These are phyloP conservation scores for Epichloe glyceriae DNA, from an alignment of 2,329 filamentous ascomycete species.

Conservation along the genomic window DNA sequence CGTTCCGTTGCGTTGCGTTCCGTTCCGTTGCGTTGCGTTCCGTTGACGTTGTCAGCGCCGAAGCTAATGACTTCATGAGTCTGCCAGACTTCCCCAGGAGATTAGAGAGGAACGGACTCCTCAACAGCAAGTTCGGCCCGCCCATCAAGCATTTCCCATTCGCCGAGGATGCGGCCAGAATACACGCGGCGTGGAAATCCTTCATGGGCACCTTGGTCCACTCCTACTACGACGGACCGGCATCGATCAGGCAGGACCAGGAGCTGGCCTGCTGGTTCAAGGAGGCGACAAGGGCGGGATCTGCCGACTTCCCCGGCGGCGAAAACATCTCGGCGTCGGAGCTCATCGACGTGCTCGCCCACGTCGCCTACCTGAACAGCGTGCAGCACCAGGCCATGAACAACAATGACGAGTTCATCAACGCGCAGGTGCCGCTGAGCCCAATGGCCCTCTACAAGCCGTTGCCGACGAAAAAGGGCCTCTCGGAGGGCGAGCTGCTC, in stretches of 20 bases:
- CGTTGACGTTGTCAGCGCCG: slow-evolving; percentile 3
- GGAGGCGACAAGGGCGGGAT: slow-evolving; percentile 25
- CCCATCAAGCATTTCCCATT: slow-evolving; percentile 29
- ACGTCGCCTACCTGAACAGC: slow-evolving; percentile 16
- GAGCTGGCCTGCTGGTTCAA: slow-evolving; percentile 32
- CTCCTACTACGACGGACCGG: slow-evolving; percentile 27
- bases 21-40: not conserved
- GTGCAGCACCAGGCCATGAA: slow-evolving; percentile 28
- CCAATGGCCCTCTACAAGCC: slow-evolving; percentile 27
- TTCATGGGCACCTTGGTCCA: slow-evolving; percentile 30
- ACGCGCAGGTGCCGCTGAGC: slow-evolving; percentile 27
- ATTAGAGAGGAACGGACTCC: slow-evolving; percentile 26
- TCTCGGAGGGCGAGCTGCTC: slow-evolving; percentile 17
- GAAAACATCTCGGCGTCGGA: slow-evolving; percentile 10
- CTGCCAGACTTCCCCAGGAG: slow-evolving; percentile 25
- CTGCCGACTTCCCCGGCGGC: slow-evolving; percentile 27
- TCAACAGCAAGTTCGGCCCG: slow-evolving; percentile 22
- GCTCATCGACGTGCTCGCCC: slow-evolving; percentile 29
- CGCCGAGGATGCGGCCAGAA: slow-evolving; percentile 26
- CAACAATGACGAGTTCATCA: slow-evolving; percentile 25
- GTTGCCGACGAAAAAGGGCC: slow-evolving; percentile 26
- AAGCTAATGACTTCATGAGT: slow-evolving; percentile 21
- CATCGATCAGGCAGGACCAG: slow-evolving; percentile 19
- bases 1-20: too few relatives aligned
- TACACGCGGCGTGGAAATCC: slow-evolving; percentile 21